phyloP scores from a whole-genome alignment of 2,329 filamentous ascomycete species.

The Paecilomyces variotii region DNA sequence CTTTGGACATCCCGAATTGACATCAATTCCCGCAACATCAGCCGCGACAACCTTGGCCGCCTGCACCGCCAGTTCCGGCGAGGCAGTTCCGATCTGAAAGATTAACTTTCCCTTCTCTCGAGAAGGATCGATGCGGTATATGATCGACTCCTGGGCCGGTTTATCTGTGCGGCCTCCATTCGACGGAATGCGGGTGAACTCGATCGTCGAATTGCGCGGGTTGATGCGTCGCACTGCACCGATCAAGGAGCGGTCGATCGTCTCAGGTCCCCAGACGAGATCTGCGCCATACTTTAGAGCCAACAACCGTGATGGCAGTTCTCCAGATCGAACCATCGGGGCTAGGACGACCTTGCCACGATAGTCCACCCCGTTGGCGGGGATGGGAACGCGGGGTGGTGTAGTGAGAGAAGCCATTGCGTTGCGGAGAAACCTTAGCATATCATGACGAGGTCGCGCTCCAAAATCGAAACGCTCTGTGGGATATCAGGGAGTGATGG shows the following conservation, averaged over 20 bases:
- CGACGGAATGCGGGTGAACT: conserved; percentile 71
- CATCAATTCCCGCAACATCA: conserved; percentile 89
- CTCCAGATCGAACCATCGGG: conserved; percentile 96
- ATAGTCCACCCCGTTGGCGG: conserved; percentile 83
- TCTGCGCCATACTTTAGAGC: conserved; percentile 94
- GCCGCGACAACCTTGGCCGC: conserved; percentile 75
- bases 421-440: conserved; percentile 38
- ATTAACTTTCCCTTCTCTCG: conserved; percentile 69
- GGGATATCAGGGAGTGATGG: conserved; percentile 2
- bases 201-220: conserved; percentile 66
- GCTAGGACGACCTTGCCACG: conserved; percentile 88
- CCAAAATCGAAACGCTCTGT: not conserved
- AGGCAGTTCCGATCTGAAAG: conserved; percentile 86
- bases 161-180: conserved; percentile 46
- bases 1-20: conserved; percentile 98
- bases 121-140: conserved; percentile 75
- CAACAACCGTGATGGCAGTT: conserved; percentile 79
- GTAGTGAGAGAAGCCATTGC: conserved; percentile 45
- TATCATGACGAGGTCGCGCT: conserved; percentile 20
- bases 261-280: conserved; percentile 96
- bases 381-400: conserved; percentile 69
- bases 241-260: conserved; percentile 84
- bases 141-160: conserved; percentile 53
- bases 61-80: conserved; percentile 72
- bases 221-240: conserved; percentile 75